Conservation (phyloP, 169 alveolate species). For the Hammondia hammondi region DNA sequence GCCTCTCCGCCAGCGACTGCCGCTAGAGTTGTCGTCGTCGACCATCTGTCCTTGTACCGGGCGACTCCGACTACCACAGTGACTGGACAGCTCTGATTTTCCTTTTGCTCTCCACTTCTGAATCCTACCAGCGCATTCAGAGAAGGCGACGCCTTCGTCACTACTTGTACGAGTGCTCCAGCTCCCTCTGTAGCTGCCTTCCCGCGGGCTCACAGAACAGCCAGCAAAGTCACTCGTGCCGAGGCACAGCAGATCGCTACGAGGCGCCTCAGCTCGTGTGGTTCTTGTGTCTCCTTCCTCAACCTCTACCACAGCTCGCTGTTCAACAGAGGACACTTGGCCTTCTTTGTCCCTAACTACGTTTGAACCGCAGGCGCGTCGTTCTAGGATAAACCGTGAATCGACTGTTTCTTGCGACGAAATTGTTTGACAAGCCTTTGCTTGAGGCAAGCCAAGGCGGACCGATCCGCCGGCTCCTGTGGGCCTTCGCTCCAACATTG, state of each 20-base stretch:
- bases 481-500: too few species aligned
- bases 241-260: not conserved
- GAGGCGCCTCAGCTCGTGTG: not conserved
- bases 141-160: not conserved
- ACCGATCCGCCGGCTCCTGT: too few species aligned
- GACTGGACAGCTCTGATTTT: not conserved
- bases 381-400: not conserved
- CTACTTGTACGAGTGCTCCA: constrained; percentile 4
- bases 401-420: too few species aligned
- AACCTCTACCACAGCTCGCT: not conserved
- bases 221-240: not conserved
- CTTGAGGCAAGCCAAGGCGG: too few species aligned
- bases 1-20: not conserved
- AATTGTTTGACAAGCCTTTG: too few species aligned
- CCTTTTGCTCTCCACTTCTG: not conserved
- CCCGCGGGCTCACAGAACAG: not conserved
- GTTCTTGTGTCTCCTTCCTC: not conserved
- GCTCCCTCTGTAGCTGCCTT: constrained; percentile 1
- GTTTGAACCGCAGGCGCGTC: not conserved
- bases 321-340: not conserved
- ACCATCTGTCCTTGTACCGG: not conserved
- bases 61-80: not conserved
- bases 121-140: not conserved
- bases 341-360: not conserved
- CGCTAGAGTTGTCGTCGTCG: not conserved